Evolutionary conservation across 2,329 filamentous ascomycete genomes (phyloP), one percentile per base, ranked within the genome.

Genomic region (Fusarium equiseti): DNA sequence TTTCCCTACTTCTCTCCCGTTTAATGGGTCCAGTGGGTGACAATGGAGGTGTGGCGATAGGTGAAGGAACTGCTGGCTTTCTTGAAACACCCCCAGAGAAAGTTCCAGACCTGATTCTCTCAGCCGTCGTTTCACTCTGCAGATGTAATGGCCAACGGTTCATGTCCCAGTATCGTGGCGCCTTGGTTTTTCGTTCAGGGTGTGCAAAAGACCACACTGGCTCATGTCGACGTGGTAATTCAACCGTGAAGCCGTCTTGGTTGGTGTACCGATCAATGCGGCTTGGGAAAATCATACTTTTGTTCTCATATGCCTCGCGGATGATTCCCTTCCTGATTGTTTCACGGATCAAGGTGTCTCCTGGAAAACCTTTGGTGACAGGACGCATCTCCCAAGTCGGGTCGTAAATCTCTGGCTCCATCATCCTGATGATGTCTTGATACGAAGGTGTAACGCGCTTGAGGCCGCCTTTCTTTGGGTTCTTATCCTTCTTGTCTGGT

Each of bases 101-200:
- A 6, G 9, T 10, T 12, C 53, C 48, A 20, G 49, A 44, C 20
- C 43, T 50, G 20, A 66, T 45, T 49, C 3, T 68, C 65, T 20
- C 63, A 56, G 18, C 29, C 48, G 22, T 56, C 38, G 58, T 84
- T 79, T 20, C 68, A 53, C 15, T 75, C 68, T 85, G 82, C 55
- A 83, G 73, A 27, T 81, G 71, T 22, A 82, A 45, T 38, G 85
- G 85, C 85, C 86, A 88, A 42, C 84, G 81, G 71, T 83, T 78
- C 46, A 87, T 75, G 66, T 77, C 75, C 77, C 85, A 87, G 73
- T 80, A 87, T 8, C 73, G 67, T 48, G 54, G 71, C 51, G 50
- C 69, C 10, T 49, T 60, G 32, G 27, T 59, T 24, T 65, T 71
- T 8, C 66, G 68, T 20, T 58, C 68, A 22, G 77, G 70, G 31